phyloP scores from a whole-genome alignment of 495 filamentous ascomycete species.

The Trichoderma erinaceum region DNA sequence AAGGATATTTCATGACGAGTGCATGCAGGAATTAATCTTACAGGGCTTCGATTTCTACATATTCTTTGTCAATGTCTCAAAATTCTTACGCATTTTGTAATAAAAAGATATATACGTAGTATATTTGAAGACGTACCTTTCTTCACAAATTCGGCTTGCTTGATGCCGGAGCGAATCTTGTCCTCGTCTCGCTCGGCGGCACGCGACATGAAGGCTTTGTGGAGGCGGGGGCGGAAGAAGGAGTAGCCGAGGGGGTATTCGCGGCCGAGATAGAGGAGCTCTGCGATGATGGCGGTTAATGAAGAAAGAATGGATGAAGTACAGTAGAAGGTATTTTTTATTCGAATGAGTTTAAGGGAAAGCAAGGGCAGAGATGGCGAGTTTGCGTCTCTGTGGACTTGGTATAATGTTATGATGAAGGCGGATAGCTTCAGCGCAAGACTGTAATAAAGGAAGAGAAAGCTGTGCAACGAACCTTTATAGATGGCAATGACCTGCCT shows the following conservation, averaged over 20 bases:
- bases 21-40: conserved; percentile 44
- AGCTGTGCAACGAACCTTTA: conserved; percentile 58
- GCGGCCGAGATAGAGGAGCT: conserved; percentile 75
- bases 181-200: conserved; percentile 61
- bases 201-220: conserved; percentile 76
- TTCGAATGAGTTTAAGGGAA: no score
- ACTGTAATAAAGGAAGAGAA: background rate
- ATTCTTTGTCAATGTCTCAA: background rate
- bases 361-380: no score
- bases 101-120: background rate
- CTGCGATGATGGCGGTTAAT: conserved; percentile 33
- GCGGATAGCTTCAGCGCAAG: background rate
- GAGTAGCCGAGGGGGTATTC: conserved; percentile 83
- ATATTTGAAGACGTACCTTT: conserved; percentile 52
- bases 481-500: conserved; percentile 82
- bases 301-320: no score
- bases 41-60: conserved; percentile 80
- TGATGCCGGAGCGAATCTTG: conserved; percentile 68
- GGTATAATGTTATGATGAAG: background rate
- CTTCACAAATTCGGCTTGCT: conserved; percentile 78
- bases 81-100: no score
- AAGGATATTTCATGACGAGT: conserved; percentile 19
- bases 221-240: conserved; percentile 76
- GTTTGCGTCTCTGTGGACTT: no score
- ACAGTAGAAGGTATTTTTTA: no score